phyloP scores from a whole-genome alignment of 73 alveolate genomes.

The Tetrahymena thermophila region DNA sequence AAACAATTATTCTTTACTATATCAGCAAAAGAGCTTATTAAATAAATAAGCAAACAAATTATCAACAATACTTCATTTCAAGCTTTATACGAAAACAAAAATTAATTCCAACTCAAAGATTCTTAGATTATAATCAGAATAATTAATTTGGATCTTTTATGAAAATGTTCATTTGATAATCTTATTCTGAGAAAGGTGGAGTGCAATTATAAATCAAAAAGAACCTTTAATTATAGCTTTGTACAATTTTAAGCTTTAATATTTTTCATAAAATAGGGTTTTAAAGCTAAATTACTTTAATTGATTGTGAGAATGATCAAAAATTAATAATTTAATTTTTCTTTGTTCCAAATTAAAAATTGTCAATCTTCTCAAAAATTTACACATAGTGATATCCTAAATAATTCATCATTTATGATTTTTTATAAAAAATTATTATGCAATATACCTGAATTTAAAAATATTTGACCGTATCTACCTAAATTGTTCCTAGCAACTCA shows the following conservation, averaged over 20 bases:
- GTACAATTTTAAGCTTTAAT: neutral
- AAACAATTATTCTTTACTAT: neutral
- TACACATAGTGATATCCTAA: neutral
- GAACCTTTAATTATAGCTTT: neutral
- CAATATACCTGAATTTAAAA: neutral
- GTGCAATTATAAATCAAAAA: neutral
- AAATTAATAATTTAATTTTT: neutral
- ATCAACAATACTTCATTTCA: too few species aligned
- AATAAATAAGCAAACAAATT: too few species aligned
- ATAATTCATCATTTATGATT: neutral
- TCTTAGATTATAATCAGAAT: neutral
- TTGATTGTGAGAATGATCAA: neutral
- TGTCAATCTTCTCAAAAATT: neutral
- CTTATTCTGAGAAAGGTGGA: neutral
- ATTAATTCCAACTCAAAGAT: neutral
- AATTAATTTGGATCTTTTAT: too few species aligned
- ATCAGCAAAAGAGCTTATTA: neutral
- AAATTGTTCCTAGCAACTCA: neutral
- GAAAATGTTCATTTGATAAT: neutral
- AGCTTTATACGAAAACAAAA: too few species aligned
- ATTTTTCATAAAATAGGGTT: neutral
- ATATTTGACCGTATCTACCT: neutral
- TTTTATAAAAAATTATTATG: neutral
- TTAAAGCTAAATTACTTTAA: neutral
- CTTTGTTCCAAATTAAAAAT: neutral